phyloP scores from a whole-genome alignment of 2,329 filamentous ascomycete genomes.

The Colletotrichum horii region DNA sequence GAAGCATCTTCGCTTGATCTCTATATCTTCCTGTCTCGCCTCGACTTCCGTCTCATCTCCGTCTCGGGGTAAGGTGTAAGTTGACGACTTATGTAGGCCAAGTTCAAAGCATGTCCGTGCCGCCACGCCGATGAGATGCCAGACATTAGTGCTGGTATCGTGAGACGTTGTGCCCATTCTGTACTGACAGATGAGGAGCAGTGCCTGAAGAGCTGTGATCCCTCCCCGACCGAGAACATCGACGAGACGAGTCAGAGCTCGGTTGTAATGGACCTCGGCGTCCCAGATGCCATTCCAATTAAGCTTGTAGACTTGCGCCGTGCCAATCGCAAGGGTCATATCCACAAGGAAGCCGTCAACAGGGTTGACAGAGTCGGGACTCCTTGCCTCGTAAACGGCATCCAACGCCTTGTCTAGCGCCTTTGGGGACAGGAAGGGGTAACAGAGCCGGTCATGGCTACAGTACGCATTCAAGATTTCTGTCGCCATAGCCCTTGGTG shows the following conservation, averaged over 20 bases:
- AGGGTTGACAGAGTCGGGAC: constrained; percentile 18
- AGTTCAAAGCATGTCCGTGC: constrained; percentile 45
- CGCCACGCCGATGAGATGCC: constrained; percentile 49
- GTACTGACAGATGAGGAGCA: constrained; percentile 48
- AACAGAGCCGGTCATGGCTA: constrained; percentile 46
- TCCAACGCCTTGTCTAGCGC: constrained; percentile 31
- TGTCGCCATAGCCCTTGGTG: constrained; percentile 37
- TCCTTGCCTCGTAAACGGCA: constrained; percentile 33
- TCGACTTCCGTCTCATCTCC: background rate
- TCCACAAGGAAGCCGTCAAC: constrained; percentile 45
- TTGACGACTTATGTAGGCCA: constrained; percentile 43
- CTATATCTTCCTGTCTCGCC: constrained; percentile 28
- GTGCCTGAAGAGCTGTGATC: constrained; percentile 42
- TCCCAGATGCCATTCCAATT: constrained; percentile 48
- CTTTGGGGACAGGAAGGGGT: constrained; percentile 42
- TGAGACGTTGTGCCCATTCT: constrained; percentile 43
- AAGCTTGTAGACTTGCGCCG: constrained; percentile 46
- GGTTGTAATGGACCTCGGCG: constrained; percentile 44
- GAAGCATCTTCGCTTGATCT: constrained; percentile 43
- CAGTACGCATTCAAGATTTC: constrained; percentile 45
- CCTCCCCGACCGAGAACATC: constrained; percentile 40
- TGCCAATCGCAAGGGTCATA: constrained; percentile 49
- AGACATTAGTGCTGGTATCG: constrained; percentile 43
- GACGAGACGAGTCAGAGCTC: constrained; percentile 40
- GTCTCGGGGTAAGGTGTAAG: constrained; percentile 26